Evolutionary conservation across 2,329 filamentous ascomycete species (phyloP), one percentile per base, ranked within the genome.

Genomic region (Alternaria panax): DNA sequence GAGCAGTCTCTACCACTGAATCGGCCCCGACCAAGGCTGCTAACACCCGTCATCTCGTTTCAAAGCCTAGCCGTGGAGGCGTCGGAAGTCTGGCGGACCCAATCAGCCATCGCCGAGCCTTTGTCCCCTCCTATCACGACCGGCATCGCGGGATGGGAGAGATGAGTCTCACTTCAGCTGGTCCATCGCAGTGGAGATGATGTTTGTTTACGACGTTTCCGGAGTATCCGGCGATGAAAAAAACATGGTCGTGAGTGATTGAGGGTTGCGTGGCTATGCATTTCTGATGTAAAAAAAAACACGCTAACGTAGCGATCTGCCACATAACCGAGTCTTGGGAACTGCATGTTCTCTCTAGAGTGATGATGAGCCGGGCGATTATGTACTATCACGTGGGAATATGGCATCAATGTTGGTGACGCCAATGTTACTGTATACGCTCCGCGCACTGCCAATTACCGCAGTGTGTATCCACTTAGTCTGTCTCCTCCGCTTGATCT

Each of bases 1-100:
- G 55, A 53, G 55, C 61, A 63, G 55, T 40, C 54, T 58, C 62
- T 59, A 56, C 71, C 72, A 72, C 68, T 72, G 41, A 54, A 66
- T 53, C 43, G 5, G 12, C 20, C 18, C 40, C 46, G 46, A 40
- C 18, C 11, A 40, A 41, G 50, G 43, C 55, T 51, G 58, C 67
- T 66, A 51, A 66, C 68, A 64, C 63, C 59, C 65, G 66, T 75
- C 71, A 75, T 76, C 66, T 75, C 66, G 64, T 67, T 67, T 68
- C 57, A 41, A 47, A 22, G 48, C 54, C 51, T 47, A 27, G 48
- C 57, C 18, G 59, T 59, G 52, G 59, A 38, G 32, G 52, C 51
- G 42, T 56, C 55, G 56, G 46, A 60, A 32, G 25, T 45, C 38
- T 36, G 20, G 58, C 53, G 30, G 32, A 27, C 18, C 71, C 72